Base-by-base conservation (phyloP, 2,329 filamentous ascomycete genomes). In the Alternaria panax region DNA sequence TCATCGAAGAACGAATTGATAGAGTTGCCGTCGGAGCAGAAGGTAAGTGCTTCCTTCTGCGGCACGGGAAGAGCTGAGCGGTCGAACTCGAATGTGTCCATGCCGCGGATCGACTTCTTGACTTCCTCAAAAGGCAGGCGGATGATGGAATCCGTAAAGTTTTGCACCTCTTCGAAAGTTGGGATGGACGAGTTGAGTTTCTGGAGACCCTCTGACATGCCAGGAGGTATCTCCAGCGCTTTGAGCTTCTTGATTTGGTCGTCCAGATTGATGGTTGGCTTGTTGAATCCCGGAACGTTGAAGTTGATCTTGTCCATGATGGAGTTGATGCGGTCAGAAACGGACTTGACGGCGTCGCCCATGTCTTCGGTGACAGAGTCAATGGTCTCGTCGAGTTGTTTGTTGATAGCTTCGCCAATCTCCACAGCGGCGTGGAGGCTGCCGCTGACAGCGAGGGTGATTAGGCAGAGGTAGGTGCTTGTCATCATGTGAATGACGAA, bases 401-500 rank as follows among this genome's bases (percentile, higher is more conserved):
- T 80, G 40, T 84, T 82, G 30, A 88, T 85, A 51, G 88, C 84
- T 72, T 89, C 83, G 48, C 88, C 83, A 63, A 90, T 80, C 52
- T 84, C 80, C 51, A 91, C 80, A 16, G 87, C 91, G 43, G 89
- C 88, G 51, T 92, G 88, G 51, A 97, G 82, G 70, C 88, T 91
- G 63, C 92, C 92, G 64, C 90, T 87, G 56, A 97, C 85, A 47
- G 92, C 88, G 64, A 96, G 87, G 28, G 92, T 92, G 74, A 96
- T 92, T 52, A 99, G 85, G 74, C 95, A 99, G 66, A 92, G 85
- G 74, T 97, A 97, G 16, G 93, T 97, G 51, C 89, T 90, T 43
- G 92, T 93, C 80, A 97, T 86, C 80, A 97, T 90, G 77, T 96
- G 92, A 81, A 99, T 93, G 75, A 93, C 87, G 80, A 97, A 99